phyloP scores from a whole-genome alignment of 345 rosid genomes.

The Citrus australasica region DNA sequence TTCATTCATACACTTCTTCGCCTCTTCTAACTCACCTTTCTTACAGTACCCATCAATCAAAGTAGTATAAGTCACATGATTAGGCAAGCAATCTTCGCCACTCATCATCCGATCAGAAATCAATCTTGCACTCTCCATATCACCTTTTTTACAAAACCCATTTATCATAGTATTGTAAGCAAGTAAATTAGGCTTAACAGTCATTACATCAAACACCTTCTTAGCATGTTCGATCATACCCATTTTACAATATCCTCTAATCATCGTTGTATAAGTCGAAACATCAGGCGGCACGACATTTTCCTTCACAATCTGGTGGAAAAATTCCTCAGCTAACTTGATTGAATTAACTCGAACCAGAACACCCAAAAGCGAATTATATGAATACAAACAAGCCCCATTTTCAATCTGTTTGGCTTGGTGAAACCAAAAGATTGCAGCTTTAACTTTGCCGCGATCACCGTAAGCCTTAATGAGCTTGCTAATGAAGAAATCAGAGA shows the following conservation, averaged over 20 bases:
- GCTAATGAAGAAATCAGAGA: slow-evolving; percentile 29
- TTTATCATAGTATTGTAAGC: slow-evolving; percentile 36
- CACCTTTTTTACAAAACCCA: slow-evolving; percentile 42
- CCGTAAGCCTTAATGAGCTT: slow-evolving; percentile 35
- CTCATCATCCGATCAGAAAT: slow-evolving; percentile 14
- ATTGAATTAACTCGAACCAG: slow-evolving; percentile 22
- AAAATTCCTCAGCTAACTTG: slow-evolving; percentile 20
- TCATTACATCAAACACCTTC: slow-evolving; percentile 45
- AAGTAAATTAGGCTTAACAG: slow-evolving; percentile 26
- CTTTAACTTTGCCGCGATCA: slow-evolving; percentile 22
- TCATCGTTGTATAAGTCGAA: slow-evolving; percentile 36
- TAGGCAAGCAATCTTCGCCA: slow-evolving; percentile 22
- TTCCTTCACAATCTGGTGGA: slow-evolving; percentile 22
- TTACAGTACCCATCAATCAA: slow-evolving; percentile 42
- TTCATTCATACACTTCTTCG: slow-evolving; percentile 23
- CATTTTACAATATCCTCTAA: slow-evolving; percentile 27
- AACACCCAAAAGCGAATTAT: slow-evolving; percentile 35
- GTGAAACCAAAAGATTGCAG: slow-evolving; percentile 37
- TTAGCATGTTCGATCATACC: slow-evolving; percentile 33
- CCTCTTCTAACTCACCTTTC: slow-evolving; percentile 37
- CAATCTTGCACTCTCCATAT: slow-evolving; percentile 25
- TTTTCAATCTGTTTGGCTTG: slow-evolving; percentile 21
- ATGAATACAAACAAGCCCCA: slow-evolving; percentile 26
- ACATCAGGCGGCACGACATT: slow-evolving; percentile 27
- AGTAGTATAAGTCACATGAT: slow-evolving; percentile 32